phyloP scores from a whole-genome alignment of 2,329 filamentous ascomycete species.

The Rhytidhysteron rufulum region DNA sequence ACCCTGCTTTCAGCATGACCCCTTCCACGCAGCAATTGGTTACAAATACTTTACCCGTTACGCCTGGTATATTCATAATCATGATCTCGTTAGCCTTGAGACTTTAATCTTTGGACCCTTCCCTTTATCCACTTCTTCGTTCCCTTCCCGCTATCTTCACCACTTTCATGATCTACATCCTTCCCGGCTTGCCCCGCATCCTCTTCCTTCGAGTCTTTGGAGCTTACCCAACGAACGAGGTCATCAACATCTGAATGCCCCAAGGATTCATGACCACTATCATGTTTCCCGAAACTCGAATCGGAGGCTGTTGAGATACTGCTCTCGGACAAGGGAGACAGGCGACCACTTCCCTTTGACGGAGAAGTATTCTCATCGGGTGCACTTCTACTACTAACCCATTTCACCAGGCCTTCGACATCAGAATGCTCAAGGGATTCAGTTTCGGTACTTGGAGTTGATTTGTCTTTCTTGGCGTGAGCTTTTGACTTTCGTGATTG shows the following conservation, averaged over 20 bases:
- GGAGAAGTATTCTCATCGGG: conserved; percentile 9
- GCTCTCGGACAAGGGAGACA: conserved; percentile 13
- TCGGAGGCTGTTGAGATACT: neutral
- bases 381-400: conserved; percentile 28
- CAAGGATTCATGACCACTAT: neutral
- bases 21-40: too few relatives aligned
- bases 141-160: too few relatives aligned
- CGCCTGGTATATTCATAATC: too few relatives aligned
- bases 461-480: neutral
- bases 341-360: conserved; percentile 24
- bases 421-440: conserved; percentile 24
- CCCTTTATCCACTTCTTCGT: too few relatives aligned
- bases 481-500: neutral
- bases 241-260: conserved; percentile 29
- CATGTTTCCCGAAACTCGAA: neutral
- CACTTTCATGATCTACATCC: too few relatives aligned
- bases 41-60: too few relatives aligned
- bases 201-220: conserved; percentile 14
- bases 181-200: too few relatives aligned
- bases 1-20: too few relatives aligned
- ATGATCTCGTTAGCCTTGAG: too few relatives aligned
- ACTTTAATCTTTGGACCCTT: too few relatives aligned
- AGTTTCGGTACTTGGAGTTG: neutral
- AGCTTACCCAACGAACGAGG: conserved; percentile 22
- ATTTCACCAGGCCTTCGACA: conserved; percentile 30